Evolutionary conservation across 2,329 filamentous ascomycete species (phyloP), one percentile per base, ranked within the genome.

Genomic region (Penicillium sp.): DNA sequence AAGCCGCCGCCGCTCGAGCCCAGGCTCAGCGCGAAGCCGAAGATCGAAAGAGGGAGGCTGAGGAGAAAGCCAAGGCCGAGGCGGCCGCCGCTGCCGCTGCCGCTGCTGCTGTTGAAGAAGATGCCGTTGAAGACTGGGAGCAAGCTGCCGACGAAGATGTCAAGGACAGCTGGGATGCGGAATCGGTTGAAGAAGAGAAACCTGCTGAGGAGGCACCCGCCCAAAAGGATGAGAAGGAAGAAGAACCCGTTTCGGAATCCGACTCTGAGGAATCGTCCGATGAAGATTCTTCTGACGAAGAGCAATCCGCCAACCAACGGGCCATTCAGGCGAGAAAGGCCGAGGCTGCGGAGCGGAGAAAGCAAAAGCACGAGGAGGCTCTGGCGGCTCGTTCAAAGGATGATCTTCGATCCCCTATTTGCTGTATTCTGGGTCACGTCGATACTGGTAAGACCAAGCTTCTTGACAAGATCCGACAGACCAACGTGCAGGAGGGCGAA

Each of bases 381-480:
- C 72, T 96, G 66, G 90, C 88, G 39, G 90, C 91, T 43, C 82
- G 89, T 54, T 97, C 91, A 21, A 89, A 87, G 72, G 90, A 98
- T 68, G 85, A 98, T 71, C 81, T 98, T 49, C 88, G 93, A 51
- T 97, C 93, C 35, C 93, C 93, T 46, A 98, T 98, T 72, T 97
- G 93, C 79, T 97, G 91, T 85, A 98, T 98, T 80, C 82, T 98
- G 57, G 93, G 93, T 64, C 93, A 98, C 81, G 93, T 98, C 81
- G 93, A 98, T 83, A 98, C 94, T 40, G 93, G 93, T 70, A 98
- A 98, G 77, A 98, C 93, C n/a, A 98, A 97, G 76, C 77, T 98
- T 56, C 80, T 98, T 51, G 93, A 98, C 77, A 98, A 98, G 77
- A 88, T 98, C 65, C 87, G 93, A 64, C 89, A 96, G 72, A 97